These are phyloP conservation scores for Tieghemostelium lacteum DNA, from an alignment of 78 protist genomes.

Conservation along the genomic window DNA sequence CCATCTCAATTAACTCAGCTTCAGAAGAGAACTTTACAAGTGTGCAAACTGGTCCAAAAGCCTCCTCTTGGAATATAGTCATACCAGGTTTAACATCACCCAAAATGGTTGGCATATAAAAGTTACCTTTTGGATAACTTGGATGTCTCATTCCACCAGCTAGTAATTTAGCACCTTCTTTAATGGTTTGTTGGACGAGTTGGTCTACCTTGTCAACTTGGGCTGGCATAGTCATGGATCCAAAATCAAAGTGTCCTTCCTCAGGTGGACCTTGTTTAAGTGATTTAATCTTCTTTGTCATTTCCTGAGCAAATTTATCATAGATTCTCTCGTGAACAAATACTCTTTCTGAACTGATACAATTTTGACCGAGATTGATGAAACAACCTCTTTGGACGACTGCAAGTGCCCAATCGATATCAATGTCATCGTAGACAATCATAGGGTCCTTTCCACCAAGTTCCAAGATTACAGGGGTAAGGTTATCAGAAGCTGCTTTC, in stretches of 20 bases:
- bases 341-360: slow-evolving; percentile 77
- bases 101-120: slow-evolving; percentile 81
- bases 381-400: slow-evolving; percentile 80
- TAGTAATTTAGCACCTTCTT: slow-evolving; percentile 80
- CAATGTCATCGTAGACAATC: slow-evolving; percentile 79
- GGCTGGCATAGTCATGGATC: slow-evolving; percentile 87
- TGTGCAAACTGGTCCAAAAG: slow-evolving; percentile 77
- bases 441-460: slow-evolving; percentile 86
- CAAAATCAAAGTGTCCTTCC: slow-evolving; percentile 77
- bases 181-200: slow-evolving; percentile 74
- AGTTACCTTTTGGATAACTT: slow-evolving; percentile 28
- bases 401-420: slow-evolving; percentile 79
- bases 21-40: slow-evolving; percentile 37
- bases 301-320: slow-evolving; percentile 56
- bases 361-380: slow-evolving; percentile 77
- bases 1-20: slow-evolving; percentile 75
- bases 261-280: slow-evolving; percentile 79
- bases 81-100: slow-evolving; percentile 60
- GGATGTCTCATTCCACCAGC: slow-evolving; percentile 84
- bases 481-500: slow-evolving; percentile 83
- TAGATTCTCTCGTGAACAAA: slow-evolving; percentile 73
- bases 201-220: slow-evolving; percentile 81
- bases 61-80: slow-evolving; percentile 77
- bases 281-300: slow-evolving; percentile 32
- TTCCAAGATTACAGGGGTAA: slow-evolving; percentile 81